These are phyloP conservation scores for Backusella westeae DNA, from an alignment of 192 early-diverging fungal species.

Conservation along the genomic window DNA sequence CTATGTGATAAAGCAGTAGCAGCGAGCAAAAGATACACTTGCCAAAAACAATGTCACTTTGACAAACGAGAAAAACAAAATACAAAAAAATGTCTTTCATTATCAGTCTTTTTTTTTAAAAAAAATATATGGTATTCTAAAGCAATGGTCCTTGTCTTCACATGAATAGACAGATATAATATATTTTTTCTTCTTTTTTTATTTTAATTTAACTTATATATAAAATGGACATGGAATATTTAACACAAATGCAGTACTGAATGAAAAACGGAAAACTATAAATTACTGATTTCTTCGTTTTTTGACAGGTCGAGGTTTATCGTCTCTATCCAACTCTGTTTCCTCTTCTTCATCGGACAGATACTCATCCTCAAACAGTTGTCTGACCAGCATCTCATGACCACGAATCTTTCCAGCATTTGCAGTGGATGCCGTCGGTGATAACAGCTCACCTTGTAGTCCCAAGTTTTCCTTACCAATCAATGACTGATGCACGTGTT, in stretches of 20 bases:
- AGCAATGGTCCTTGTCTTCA: no score
- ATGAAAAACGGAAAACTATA: not conserved
- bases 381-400: not conserved
- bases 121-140: no score
- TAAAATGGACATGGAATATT: not conserved
- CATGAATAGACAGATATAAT: no score
- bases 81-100: no score
- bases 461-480: slow-evolving; percentile 12
- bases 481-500: slow-evolving; percentile 64
- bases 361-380: not conserved
- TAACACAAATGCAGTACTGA: not conserved
- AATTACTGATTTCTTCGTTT: not conserved
- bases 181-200: not conserved
- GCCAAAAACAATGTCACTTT: no score
- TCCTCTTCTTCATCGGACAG: not conserved
- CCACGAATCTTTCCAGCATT: not conserved
- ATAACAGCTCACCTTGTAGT: slow-evolving; percentile 1
- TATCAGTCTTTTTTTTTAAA: no score
- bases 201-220: not conserved
- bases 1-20: not conserved
- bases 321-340: not conserved
- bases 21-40: not conserved
- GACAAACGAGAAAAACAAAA: no score
- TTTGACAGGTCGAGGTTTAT: slow-evolving; percentile 1
- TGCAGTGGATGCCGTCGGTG: not conserved